Evolutionary conservation across 1,284 basidiomycete species (phyloP).

Genomic region (Ceratobasidium theobromae): DNA sequence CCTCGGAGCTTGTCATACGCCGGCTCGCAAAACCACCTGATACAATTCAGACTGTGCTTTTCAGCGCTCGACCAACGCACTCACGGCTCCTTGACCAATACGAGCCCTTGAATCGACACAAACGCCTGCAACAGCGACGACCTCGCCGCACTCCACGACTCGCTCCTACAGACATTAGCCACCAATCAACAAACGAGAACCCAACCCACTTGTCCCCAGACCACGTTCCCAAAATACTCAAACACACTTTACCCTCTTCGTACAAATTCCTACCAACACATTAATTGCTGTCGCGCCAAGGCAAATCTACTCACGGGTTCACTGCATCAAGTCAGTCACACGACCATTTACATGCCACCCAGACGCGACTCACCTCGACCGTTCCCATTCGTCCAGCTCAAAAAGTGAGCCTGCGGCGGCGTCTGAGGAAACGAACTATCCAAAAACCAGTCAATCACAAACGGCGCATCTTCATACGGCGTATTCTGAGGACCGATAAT

Average conservation of each 20-base stretch:
- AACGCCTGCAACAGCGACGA: constrained; percentile 90
- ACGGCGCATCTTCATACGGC: constrained; percentile 90
- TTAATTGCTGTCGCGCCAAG: constrained; percentile 6
- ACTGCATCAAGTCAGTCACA: constrained; percentile 47
- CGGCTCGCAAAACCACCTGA: constrained; percentile 87
- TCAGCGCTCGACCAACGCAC: constrained; percentile 41
- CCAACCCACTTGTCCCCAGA: constrained; percentile 63
- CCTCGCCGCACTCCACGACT: constrained; percentile 77
- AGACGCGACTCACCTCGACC: constrained; percentile 66
- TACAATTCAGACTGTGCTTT: constrained; percentile 35
- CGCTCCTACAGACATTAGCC: constrained; percentile 48
- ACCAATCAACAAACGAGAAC: background rate
- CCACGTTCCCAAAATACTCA: constrained; percentile 92
- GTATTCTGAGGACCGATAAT: constrained; percentile 94
- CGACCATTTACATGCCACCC: background rate
- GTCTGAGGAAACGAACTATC: constrained; percentile 84
- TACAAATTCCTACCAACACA: constrained; percentile 72
- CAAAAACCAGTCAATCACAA: constrained; percentile 92
- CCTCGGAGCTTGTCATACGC: constrained; percentile 87
- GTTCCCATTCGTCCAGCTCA: constrained; percentile 92
- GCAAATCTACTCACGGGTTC: constrained; percentile 61
- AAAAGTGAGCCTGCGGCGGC: constrained; percentile 87
- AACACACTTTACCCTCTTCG: constrained; percentile 93
- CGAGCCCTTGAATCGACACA: constrained; percentile 91
- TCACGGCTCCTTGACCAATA: constrained; percentile 88